Conservation (phyloP, 1,284 basidiomycete genomes). For the Rhodotorula sp. region DNA sequence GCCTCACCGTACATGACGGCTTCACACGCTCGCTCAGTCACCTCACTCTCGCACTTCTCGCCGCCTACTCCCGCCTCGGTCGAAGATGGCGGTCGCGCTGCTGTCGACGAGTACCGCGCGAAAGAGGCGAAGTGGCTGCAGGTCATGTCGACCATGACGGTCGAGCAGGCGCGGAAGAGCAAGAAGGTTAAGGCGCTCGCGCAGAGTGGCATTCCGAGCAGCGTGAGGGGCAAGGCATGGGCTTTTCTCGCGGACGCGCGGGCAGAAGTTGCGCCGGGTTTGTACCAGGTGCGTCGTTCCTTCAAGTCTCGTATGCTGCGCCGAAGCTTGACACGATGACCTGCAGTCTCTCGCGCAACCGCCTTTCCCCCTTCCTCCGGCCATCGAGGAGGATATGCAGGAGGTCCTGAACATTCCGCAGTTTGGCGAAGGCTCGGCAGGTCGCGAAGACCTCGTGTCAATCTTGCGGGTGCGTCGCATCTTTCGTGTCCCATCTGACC, state of each 20-base stretch:
- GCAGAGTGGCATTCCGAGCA: slow-evolving; percentile 74
- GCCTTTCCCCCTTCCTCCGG: neutral
- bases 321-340: too few species aligned
- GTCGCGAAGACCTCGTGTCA: slow-evolving; percentile 13
- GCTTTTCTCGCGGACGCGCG: slow-evolving; percentile 72
- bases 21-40: neutral
- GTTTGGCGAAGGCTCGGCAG: slow-evolving; percentile 8
- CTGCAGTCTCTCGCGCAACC: neutral
- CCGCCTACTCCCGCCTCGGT: slow-evolving; percentile 18
- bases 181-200: slow-evolving; percentile 81
- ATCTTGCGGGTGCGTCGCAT: slow-evolving; percentile 16
- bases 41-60: slow-evolving; percentile 23
- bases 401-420: slow-evolving; percentile 19
- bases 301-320: too few species aligned
- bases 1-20: neutral
- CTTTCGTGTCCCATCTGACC: neutral
- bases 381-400: slow-evolving; percentile 17
- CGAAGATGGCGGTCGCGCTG: slow-evolving; percentile 2
- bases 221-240: slow-evolving; percentile 81
- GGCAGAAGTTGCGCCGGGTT: slow-evolving; percentile 63
- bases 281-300: slow-evolving; percentile 61
- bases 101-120: slow-evolving; percentile 40
- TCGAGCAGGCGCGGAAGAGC: slow-evolving; percentile 67
- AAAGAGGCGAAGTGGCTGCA: slow-evolving; percentile 42
- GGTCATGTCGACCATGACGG: slow-evolving; percentile 33